Percentiles rank a stretch among this genome's conserved stretches.
These are phyloP conservation scores for Corynascus novoguineensis DNA, from an alignment of 495 filamentous ascomycete genomes.

Conservation along the genomic window DNA sequence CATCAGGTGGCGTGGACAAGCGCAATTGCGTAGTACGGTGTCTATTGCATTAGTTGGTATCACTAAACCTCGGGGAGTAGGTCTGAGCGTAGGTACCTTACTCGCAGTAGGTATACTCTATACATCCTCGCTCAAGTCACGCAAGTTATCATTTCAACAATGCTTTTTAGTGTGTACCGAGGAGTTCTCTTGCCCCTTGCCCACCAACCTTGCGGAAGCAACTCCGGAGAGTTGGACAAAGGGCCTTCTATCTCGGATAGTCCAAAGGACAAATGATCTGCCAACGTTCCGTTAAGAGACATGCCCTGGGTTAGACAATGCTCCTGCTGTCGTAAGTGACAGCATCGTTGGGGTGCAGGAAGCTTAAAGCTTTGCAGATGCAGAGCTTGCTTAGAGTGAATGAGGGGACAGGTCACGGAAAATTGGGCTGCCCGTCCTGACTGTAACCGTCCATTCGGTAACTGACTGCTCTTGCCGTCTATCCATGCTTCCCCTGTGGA, in stretches of 20 bases:
- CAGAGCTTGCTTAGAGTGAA: background rate
- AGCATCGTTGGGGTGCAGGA: slow-evolving; percentile 42
- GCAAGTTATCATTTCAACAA: background rate
- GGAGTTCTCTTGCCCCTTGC: slow-evolving; percentile 68
- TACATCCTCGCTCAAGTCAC: background rate
- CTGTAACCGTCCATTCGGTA: slow-evolving; percentile 29
- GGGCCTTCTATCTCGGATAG: slow-evolving; percentile 61
- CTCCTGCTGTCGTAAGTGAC: slow-evolving; percentile 46
- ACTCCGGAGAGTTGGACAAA: slow-evolving; percentile 44
- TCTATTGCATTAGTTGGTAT: too few species aligned
- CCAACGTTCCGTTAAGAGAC: slow-evolving; percentile 53
- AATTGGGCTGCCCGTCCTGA: slow-evolving; percentile 15
- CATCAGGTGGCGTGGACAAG: too few species aligned
- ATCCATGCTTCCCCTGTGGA: slow-evolving; percentile 11
- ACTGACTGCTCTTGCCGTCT: slow-evolving; percentile 31
- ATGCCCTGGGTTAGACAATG: slow-evolving; percentile 44
- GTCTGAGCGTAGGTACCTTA: too few species aligned
- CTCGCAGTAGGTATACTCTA: too few species aligned
- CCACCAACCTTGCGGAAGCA: slow-evolving; percentile 49
- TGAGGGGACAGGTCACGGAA: background rate
- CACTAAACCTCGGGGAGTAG: too few species aligned
- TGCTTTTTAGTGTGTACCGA: slow-evolving; percentile 45
- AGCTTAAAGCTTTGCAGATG: background rate
- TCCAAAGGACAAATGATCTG: slow-evolving; percentile 47
- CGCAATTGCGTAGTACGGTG: too few species aligned